Evolutionary conservation across 805 yeast species (phyloP), one percentile per base, ranked within the genome.

Genomic region (Candida nanaspora): DNA sequence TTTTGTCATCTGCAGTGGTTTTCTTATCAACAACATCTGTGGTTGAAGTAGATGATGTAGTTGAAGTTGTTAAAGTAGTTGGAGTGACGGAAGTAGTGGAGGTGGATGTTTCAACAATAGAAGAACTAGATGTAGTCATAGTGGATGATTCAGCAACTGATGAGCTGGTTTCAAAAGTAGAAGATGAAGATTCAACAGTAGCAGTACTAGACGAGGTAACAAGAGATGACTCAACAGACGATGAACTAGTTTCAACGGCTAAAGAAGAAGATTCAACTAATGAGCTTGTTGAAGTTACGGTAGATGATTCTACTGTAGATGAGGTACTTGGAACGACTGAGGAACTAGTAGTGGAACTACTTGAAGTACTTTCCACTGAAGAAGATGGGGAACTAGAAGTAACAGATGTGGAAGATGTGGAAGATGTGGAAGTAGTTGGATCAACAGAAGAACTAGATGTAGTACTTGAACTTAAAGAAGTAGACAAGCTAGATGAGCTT

Each of bases 121-220:
- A 40, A 22, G 56, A 32, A 10, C 56, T 16, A 44, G 59, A 43
- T n/a, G 57, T 31, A 20, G 52, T 33, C 19, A 51, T 19, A 20
- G 41, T 13, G 2, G 42, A 20, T 9, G 8, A 39, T 16, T 39
- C 28, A 10, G 43, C 19, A n/a, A 46, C 22, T 11, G 49, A 31
- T 19, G 55, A 19, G 20, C 56, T 34, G 6, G 39, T 4, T 11
- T 42, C 9, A 10, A 8, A 8, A 7, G 7, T 40, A 6, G 54
- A 21, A 43, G 59, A 40, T n/a, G 59, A 22, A 20, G 56, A 33
- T 19, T 52, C 23, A 19, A 57, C 18, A 18, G 59, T 39, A 3
- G 53, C 21, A 44, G 59, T 40, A 16, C 55, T 35, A n/a, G 54
- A 36, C 25, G 56, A 29, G 50, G 27, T 19, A 30, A 46, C 44